Evolutionary conservation across 108 stramenopile genomes (phyloP), one percentile per base, ranked within the genome.

Genomic region (Nitzschia inconspicua): DNA sequence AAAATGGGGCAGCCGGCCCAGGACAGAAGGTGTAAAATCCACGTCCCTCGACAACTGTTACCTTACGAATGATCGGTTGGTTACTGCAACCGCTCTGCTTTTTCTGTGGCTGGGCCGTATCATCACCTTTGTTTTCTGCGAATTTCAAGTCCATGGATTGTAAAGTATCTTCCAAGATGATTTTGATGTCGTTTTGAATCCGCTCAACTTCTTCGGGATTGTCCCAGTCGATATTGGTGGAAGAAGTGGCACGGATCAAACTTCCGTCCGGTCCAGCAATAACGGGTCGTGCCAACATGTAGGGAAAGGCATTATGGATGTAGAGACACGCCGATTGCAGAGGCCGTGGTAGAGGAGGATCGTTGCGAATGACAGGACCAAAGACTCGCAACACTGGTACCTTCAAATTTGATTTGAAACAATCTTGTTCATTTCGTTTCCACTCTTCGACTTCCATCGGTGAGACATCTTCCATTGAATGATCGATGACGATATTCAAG

Each of bases 21-120:
- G 84, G 68, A 34, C 81, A 88, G 60, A 72, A 94, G 19, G 88
- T 86, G 57, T 94, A 94, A 60, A 94, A 94, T 26, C 86, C 88
- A 50, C 86, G 46, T n/a, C 92, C 92, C 19, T 53, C 66, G 5
- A 88, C 88, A 1, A 90, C 75, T 8, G 88, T 75, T 1, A 94
- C 47, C 27, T 46, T 69, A 31, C 92, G 86, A 60, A 94, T 84
- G 43, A 82, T 53, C 14, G 47, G 53, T 20, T 26, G 44, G 4
- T 63, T 32, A 25, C 9, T 14, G 10, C 5, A 14, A 46, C 25
- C 24, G 26, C 46, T 60, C 44, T 27, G 51, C 25, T 44, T 4
- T 13, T 9, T 35, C 52, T 46, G 29, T 46, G 30, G 20, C 26
- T 60, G 40, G 27, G 3, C 43, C 25, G 46, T 24, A 5, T 47